Base-by-base conservation (phyloP, 129 eudicot species). In the Smallanthus sonchifolius region DNA sequence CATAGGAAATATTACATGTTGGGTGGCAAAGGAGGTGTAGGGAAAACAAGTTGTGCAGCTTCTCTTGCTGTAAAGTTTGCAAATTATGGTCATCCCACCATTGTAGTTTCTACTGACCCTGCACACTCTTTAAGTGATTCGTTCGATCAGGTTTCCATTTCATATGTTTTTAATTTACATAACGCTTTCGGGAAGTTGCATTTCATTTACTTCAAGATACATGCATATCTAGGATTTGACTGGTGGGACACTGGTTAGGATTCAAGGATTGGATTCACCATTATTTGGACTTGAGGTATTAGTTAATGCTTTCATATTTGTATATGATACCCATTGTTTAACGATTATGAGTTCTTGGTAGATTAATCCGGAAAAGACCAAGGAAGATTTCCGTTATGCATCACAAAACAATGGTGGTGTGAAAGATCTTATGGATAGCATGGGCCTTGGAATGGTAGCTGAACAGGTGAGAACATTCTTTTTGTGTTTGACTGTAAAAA, bases 21-120 rank as follows among this genome's bases (percentile, higher is more conserved):
- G 49, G 95, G 97, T 65, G 97, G 96, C 32, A 91, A 91, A 77
- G 97, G 96, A 30, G 97, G 92, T 45, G 95, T 88, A 61, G 97
- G 97, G 36, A 88, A 88, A 72, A 91, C 92, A 70, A 88, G 92
- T 44, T 91, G 97, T 75, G 92, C 95, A 24, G 95, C 97, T 56
- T 91, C 97, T 15, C 88, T 91, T 74, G 95, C 97, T 38, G 90
- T 91, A 3, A 91, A 88, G 59, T 91, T 91, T 78, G 95, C 92
- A 37, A 86, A 74, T 63, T 71, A 79, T 28, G 95, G 92, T 70
- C 95, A 88, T 71, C 91, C 97, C 40, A 88, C 92, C 64, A 76
- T 91, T 34, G 86, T 91, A 55, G 92, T 91, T 63, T 91, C 97
- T 28, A 88, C 90, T 0, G 95, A 91, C 57, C 97, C 97, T 84